Evolutionary conservation across 805 yeast genomes (phyloP).

Genomic region (Barnettozyma populi): DNA sequence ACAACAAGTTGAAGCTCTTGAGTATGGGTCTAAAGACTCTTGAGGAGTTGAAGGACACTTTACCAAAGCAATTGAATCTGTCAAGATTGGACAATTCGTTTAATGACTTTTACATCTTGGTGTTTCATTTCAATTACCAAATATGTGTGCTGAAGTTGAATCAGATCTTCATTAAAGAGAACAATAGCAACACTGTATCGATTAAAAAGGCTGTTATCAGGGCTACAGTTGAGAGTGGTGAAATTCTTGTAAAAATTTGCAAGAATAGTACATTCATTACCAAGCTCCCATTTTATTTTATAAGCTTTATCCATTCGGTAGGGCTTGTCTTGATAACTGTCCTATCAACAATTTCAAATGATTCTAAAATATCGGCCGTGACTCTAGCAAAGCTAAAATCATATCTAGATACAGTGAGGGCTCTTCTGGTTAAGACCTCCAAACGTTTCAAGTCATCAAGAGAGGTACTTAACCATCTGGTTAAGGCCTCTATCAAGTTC

Average conservation of each 20-base stretch:
- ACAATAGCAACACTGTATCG: background rate
- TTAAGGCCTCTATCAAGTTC: background rate
- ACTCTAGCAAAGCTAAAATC: background rate
- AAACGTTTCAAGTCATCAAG: background rate
- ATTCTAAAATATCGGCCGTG: background rate
- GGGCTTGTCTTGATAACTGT: slow-evolving; percentile 11
- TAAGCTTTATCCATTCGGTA: slow-evolving; percentile 8
- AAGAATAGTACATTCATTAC: slow-evolving; percentile 1
- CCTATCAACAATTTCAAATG: background rate
- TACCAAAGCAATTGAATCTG: slow-evolving; percentile 17
- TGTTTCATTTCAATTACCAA: slow-evolving; percentile 25
- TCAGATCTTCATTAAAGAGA: slow-evolving; percentile 18
- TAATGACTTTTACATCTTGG: slow-evolving; percentile 12
- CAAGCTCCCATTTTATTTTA: slow-evolving; percentile 15
- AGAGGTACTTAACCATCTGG: background rate
- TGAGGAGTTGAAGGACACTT: slow-evolving; percentile 19
- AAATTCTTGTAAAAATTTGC: background rate
- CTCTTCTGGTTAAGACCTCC: background rate
- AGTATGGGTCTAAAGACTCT: slow-evolving; percentile 23
- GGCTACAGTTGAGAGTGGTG: slow-evolving; percentile 18
- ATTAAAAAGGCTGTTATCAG: slow-evolving; percentile 17
- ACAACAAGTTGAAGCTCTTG: slow-evolving; percentile 22
- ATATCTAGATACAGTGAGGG: background rate
- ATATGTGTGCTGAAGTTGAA: slow-evolving; percentile 19
- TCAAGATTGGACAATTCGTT: background rate